Base-by-base conservation (phyloP, 2,329 filamentous ascomycete species). In the Epichloe gansuensis region DNA sequence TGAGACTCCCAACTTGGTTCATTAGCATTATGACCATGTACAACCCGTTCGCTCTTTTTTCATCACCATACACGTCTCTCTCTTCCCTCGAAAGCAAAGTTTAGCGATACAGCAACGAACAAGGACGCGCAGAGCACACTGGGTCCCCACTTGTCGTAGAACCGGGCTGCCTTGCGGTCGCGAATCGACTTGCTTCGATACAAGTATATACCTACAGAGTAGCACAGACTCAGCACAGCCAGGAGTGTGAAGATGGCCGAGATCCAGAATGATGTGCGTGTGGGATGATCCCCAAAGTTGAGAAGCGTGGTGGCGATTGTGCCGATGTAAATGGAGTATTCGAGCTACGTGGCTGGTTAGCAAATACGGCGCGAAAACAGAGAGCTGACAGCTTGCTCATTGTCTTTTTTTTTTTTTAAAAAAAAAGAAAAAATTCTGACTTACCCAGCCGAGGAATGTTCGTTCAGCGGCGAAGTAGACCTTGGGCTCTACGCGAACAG, bases 381-480 rank as follows among this genome's bases (percentile, higher is more conserved):
- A 25, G 35, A 12, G 31, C 42, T 27, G 23, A 15, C 8, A 31
- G 27, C 27, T 4, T 31, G 8, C 27, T 31, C 27, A 31, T 31
- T 31, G 27, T 9, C 8, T 31, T 1, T 31, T 21, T 21, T 21
- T 21, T 2, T 21, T 21, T 21, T 21, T 21, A 21, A 45, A 15
- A 25, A 11, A 47, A 15, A 21, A 45, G 2, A 25, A 11, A 47
- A 15, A 13, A 39, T 21, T 9, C 27, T 4, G 42, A 71, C 81
- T 72, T 70, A 86, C 83, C 89, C 93, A 98, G 56, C 89, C 87
- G 53, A 98, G 77, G 71, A 96, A 98, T 1, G 93, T 98, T 57
- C 93, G 81, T 69, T 98, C 93, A 1, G 89, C 90, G 23, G 93
- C 93, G 65, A 98, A 95, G 68, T 89, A 95, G 49, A 98, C 93